Conservation (phyloP, 257 asterid genomes). For the Capsicum chinense region DNA sequence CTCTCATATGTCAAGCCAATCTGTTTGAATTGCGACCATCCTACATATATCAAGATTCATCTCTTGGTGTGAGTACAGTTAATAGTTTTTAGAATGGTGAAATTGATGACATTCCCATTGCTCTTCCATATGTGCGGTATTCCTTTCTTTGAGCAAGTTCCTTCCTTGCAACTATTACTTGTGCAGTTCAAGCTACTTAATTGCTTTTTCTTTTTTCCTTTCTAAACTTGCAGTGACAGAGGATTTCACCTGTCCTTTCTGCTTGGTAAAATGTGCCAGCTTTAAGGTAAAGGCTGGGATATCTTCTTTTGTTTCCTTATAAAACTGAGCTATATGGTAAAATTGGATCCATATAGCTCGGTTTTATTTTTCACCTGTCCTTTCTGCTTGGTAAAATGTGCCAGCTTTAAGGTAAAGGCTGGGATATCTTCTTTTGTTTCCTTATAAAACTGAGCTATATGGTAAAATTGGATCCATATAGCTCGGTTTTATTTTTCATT, state of each 20-base stretch:
- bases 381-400: slow-evolving; percentile 97
- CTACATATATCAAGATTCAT: neutral
- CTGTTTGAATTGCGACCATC: neutral
- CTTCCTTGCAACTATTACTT: neutral
- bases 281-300: slow-evolving; percentile 65
- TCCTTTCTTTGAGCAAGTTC: neutral
- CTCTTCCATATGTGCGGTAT: neutral
- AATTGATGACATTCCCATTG: slow-evolving; percentile 20
- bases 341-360: too few relatives aligned
- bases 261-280: slow-evolving; percentile 96
- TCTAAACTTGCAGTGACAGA: slow-evolving; percentile 80
- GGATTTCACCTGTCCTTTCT: slow-evolving; percentile 97
- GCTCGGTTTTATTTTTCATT: too few relatives aligned
- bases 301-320: slow-evolving; percentile 32
- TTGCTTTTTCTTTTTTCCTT: slow-evolving; percentile 32
- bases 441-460: neutral
- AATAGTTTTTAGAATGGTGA: slow-evolving; percentile 16
- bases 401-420: slow-evolving; percentile 79
- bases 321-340: neutral
- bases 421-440: slow-evolving; percentile 34
- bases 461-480: too few relatives aligned
- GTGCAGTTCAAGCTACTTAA: slow-evolving; percentile 36
- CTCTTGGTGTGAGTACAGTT: neutral
- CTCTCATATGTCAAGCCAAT: neutral
- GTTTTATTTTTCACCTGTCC: slow-evolving; percentile 71